Base-by-base conservation (phyloP, 495 filamentous ascomycete genomes). In the Diplogelasinospora grovesii region DNA sequence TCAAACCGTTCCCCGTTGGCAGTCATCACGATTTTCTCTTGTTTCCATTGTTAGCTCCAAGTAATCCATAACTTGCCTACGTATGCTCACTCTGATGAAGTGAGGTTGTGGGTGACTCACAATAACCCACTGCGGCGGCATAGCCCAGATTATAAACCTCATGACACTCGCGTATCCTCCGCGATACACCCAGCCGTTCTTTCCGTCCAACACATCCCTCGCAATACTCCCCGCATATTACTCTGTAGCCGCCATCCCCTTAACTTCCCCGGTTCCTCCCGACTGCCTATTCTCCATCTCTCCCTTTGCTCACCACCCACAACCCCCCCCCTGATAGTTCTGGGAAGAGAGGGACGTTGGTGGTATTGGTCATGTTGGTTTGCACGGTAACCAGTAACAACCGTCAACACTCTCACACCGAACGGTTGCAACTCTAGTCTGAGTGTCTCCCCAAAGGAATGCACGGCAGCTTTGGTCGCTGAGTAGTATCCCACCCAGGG, bases 341-440 rank as follows among this genome's bases (percentile, higher is more conserved):
- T 2, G 53, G 36, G 18, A n/a, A n/a, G n/a, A 11, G 35, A 41
- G 22, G 45, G 13, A 38, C 22, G 35, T 38, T 38, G 3, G 50
- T 16, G 41, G 44, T 7, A 45, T 45, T 19, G 42, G 45, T 5
- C 49, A 52, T 38, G 19, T 45, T 45, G n/a, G 44, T 46, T 36
- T 46, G 28, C 9, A 57, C 54, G 4, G n/a, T 16, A 38, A 2
- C 44, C 50, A 5, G 50, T 14, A 48, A 15, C 36, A 3, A 54
- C 39, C 3, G 63, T 60, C 13, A 73, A 50, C 14, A 69, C 69
- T 23, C 61, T 56, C 16, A 71, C 58, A 16, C 52, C 51, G 26
- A 73, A 66, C 6, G 73, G 70, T 8, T 48, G 53, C 24, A 77
- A 50, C 46, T 77, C 73, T 8, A 71, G 47, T 3, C 70, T 59